Percentiles rank a stretch among this genome's conserved stretches.
These are phyloP conservation scores for Cardamine resedifolia DNA, from an alignment of 345 rosid species.

Conservation along the genomic window DNA sequence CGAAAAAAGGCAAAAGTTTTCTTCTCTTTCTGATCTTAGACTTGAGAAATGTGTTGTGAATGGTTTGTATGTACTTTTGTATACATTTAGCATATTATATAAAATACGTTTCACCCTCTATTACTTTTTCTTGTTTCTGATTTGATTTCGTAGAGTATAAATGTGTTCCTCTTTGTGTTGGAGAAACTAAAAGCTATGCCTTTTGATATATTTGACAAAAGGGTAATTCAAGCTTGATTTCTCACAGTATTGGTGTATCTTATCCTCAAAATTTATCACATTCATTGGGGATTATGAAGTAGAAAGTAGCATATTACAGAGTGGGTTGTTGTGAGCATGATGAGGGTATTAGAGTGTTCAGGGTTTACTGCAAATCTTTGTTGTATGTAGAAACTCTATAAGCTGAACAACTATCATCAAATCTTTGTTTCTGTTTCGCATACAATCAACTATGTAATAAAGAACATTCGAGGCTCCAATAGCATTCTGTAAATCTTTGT, in stretches of 20 bases:
- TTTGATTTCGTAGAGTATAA: background rate
- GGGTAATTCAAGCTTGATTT: background rate
- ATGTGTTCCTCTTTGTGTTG: background rate
- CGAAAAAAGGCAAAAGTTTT: constrained; percentile 24
- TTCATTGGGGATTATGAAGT: no score
- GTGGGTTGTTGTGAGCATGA: background rate
- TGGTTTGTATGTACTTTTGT: constrained; percentile 31
- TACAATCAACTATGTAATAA: background rate
- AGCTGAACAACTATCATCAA: no score
- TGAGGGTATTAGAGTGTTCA: background rate
- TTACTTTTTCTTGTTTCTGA: background rate
- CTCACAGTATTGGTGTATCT: no score
- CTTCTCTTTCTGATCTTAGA: constrained; percentile 13
- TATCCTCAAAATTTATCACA: no score
- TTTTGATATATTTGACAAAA: background rate
- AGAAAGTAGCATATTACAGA: no score
- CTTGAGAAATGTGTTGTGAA: constrained; percentile 25
- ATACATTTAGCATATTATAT: constrained; percentile 25
- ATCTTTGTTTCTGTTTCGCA: background rate
- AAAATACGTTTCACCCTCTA: constrained; percentile 13
- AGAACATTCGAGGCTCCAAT: background rate
- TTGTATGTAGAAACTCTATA: background rate
- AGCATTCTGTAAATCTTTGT: background rate
- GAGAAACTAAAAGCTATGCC: background rate
- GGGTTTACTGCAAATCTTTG: background rate